These are phyloP conservation scores for Mucor lusitanicus DNA, from an alignment of 371 early-diverging fungal species.

Conservation along the genomic window DNA sequence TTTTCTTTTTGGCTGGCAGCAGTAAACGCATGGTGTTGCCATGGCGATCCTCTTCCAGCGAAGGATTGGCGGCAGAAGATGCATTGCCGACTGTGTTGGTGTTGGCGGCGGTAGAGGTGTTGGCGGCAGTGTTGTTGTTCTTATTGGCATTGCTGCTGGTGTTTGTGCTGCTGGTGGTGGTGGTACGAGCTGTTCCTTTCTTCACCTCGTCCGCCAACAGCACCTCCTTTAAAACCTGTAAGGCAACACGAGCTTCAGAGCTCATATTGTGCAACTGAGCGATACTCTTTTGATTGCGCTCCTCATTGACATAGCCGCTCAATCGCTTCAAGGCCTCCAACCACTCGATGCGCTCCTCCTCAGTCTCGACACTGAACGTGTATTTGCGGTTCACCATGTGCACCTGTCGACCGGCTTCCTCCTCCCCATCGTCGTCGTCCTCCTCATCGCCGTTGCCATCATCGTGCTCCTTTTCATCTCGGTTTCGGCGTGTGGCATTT, in stretches of 20 bases:
- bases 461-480: background rate
- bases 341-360: constrained; percentile 54
- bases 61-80: too few species aligned
- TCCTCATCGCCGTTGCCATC: background rate
- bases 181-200: constrained; percentile 21
- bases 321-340: constrained; percentile 31
- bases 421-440: constrained; percentile 30
- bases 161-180: background rate
- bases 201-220: constrained; percentile 58
- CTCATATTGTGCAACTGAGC: background rate
- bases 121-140: background rate
- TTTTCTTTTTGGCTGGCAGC: constrained; percentile 17
- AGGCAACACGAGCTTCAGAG: constrained; percentile 46
- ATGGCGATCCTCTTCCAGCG: too few species aligned
- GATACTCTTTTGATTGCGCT: constrained; percentile 29
- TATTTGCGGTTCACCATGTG: constrained; percentile 52
- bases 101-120: too few species aligned
- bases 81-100: background rate
- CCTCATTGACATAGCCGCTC: constrained; percentile 39
- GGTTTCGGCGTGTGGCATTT: background rate
- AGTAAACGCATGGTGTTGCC: constrained; percentile 3
- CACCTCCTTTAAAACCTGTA: constrained; percentile 60
- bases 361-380: constrained; percentile 59
- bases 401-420: too few species aligned
- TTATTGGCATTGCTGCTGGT: background rate